Evolutionary conservation across 257 asterid species (phyloP).

Genomic region (Solanum chilense): DNA sequence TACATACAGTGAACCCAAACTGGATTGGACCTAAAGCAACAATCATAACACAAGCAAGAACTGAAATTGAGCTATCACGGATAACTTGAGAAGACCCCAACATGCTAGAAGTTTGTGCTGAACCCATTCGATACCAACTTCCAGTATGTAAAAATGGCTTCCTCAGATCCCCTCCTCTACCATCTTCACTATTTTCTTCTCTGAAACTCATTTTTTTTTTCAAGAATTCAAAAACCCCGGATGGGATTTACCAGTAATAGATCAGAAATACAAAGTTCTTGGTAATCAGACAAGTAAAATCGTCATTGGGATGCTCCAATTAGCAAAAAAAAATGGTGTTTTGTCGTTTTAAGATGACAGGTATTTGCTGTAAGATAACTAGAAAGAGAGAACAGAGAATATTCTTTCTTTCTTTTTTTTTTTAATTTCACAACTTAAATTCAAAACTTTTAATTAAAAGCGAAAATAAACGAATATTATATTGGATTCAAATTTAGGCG

Average conservation of each 20-base stretch:
- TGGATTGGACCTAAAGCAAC: slow-evolving; percentile 90
- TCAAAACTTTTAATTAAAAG: no score
- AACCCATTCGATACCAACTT: slow-evolving; percentile 93
- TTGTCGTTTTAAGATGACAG: neutral
- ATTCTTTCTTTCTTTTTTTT: no score
- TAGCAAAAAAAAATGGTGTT: neutral
- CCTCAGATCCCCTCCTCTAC: slow-evolving; percentile 48
- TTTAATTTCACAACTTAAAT: no score
- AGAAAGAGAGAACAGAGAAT: neutral
- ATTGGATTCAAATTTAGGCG: neutral
- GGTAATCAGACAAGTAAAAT: neutral
- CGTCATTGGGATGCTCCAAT: neutral
- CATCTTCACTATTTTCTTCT: slow-evolving; percentile 56
- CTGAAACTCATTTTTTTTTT: slow-evolving; percentile 54
- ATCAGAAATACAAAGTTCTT: neutral
- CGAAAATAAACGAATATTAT: rapidly evolving
- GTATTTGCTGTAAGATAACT: neutral
- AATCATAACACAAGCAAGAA: slow-evolving; percentile 78
- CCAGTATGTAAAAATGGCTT: slow-evolving; percentile 90
- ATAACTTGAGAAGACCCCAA: slow-evolving; percentile 73
- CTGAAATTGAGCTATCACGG: slow-evolving; percentile 69
- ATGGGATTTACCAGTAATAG: neutral
- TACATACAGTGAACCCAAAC: slow-evolving; percentile 78
- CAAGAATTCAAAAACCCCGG: neutral
- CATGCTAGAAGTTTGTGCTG: slow-evolving; percentile 63